Base-by-base conservation (phyloP, 2,329 filamentous ascomycete genomes). In the Fonsecaea nubica region DNA sequence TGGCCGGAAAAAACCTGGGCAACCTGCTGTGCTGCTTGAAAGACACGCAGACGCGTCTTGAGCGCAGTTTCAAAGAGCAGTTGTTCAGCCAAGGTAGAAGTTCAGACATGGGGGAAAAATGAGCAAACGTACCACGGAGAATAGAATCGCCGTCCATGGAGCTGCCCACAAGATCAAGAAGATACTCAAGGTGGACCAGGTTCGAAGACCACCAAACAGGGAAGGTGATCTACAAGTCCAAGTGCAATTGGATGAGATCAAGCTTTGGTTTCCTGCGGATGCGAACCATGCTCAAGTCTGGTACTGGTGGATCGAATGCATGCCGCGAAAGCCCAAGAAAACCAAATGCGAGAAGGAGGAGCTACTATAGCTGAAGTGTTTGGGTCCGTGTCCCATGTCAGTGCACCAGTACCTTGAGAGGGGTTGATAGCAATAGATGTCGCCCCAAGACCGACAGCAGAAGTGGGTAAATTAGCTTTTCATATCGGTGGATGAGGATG, bases 241-340 rank as follows among this genome's bases (percentile, higher is more conserved):
- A 59, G 6, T 18, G 30, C 40, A 35, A 50, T 8, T 50, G 25
- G 57, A 33, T 33, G 58, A 52, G 21, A 33, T 35, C 48, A 61
- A n/a, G 25, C 18, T 61, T 30, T 52, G 32, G 13, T 3, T 25
- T 25, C 25, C n/a, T 61, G 42, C 42, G 58, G 58, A 36, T 40
- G 58, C 58, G 58, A 61, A 40, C 18, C 33, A 36, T 61, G 33
- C 18, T 36, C 40, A 45, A 15, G 58, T 45, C 32, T 15, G 58
- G 32, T 40, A 40, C 52, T 55, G 13, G 52, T 55, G 45, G 45
- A 53, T 52, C 45, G 33, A 21, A 30, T 13, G n/a, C 48, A 40
- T 30, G 45, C 58, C 25, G 33, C 15, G 42, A 12, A 15, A 18
- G 15, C 52, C n/a, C 25, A 25, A 21, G 52, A n/a, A 25, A 25